Evolutionary conservation across 2,329 filamentous ascomycete genomes (phyloP), one percentile per base, ranked within the genome.

Genomic region (Dactylonectria macrodidyma): DNA sequence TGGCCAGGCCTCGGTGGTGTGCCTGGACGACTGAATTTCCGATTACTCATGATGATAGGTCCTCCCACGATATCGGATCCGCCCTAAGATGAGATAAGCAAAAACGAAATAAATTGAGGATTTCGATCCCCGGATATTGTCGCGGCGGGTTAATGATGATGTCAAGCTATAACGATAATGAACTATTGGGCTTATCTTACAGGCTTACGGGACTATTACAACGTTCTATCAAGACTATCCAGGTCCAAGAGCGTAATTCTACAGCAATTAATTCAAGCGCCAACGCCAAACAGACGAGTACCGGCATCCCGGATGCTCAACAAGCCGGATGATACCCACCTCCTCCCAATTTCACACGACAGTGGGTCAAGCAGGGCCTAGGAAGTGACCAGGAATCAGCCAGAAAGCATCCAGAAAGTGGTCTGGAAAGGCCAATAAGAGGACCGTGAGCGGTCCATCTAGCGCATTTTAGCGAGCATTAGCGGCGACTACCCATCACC

Each of bases 301-400:
- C 73, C 71, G 69, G 73, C 66, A 75, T 76, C 54, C 74, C 74
- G 74, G 74, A 76, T 76, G 75, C 72, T 71, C 64, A 65, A 66
- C 67, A 67, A 76, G 69, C 73, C 73, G 72, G 68, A 51, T 67
- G 58, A 70, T 63, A 71, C 69, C 74, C 74, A 76, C 73, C 68
- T 30, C 26, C 57, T 65, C 64, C 66, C 72, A 69, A 75, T 67
- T 67, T 67, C 50, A 30, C 59, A 60, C 50, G 61, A 64, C 56
- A 56, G 61, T 34, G 26, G 33, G 38, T 16, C 38, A 41, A 41
- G 38, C 38, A 41, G 38, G 16, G 38, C 38, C 26, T 7, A 30
- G 26, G 26, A 30, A 30, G 26, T 30, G 26, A 30, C 26, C 14
- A 41, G 11, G 38, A 41, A 14, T 10, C 12, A 16, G 38, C 38